phyloP scores from a whole-genome alignment of 2,329 filamentous ascomycete species.

The Ceratocystis colombiana region DNA sequence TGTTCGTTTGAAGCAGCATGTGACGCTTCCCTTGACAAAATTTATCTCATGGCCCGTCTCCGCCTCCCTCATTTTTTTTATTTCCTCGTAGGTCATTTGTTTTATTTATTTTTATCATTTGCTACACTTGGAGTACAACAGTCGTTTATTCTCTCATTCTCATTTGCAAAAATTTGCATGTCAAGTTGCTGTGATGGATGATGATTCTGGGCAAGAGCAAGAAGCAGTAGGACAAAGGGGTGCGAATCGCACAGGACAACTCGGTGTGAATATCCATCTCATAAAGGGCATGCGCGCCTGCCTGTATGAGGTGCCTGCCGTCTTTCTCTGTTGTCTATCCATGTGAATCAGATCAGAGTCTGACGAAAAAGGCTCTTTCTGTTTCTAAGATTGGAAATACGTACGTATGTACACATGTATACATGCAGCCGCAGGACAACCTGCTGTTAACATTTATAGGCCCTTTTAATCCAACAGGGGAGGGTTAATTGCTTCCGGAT shows the following conservation, averaged over 20 bases:
- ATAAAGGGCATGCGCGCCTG: background rate
- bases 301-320: background rate
- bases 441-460: background rate
- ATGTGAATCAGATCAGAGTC: background rate
- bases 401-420: background rate
- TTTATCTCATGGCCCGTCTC: background rate
- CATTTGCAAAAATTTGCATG: background rate
- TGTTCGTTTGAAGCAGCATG: conserved; percentile 6
- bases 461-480: too few species aligned
- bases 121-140: background rate
- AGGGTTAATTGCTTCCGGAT: too few species aligned
- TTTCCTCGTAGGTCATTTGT: background rate
- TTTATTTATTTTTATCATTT: background rate
- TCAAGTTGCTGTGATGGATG: background rate
- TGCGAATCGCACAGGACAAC: conserved; percentile 1
- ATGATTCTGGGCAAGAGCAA: background rate
- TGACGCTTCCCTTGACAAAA: background rate
- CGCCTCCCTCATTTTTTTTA: background rate
- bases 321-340: background rate
- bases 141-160: background rate
- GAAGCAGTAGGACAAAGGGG: background rate
- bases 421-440: background rate
- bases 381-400: background rate
- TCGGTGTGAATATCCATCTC: background rate
- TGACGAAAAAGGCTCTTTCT: background rate